Base-by-base conservation (phyloP, 116 monocot species). In the Phalaenopsis hybrid region DNA sequence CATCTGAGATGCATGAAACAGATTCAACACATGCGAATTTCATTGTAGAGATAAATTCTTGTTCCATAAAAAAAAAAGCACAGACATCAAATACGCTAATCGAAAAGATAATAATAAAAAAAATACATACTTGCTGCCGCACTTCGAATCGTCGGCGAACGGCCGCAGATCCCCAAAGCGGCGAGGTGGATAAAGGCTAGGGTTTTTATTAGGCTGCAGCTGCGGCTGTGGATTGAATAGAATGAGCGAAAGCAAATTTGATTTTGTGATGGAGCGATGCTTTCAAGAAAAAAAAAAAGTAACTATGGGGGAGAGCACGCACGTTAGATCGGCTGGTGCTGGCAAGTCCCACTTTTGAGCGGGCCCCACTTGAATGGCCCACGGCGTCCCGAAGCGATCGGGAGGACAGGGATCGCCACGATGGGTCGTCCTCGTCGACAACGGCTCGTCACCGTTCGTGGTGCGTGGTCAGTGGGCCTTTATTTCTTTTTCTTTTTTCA, bases 381-480 rank as follows among this genome's bases (percentile, higher is more conserved):
- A 11, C 46, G 0, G 6, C 44, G 46, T 46, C 75, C n/a, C 75
- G 72, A 72, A 37, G 72, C 72, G 31, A 15, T 72, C 37, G 11
- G 37, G 13, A 41, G 45, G 45, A 46, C 15, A n/a, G 20, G 75
- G 18, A 46, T 75, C 75, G 73, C 41, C 16, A 31, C 37, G 73
- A 3, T 31, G 73, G 43, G 73, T n/a, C 45, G 20, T 75, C 75
- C 75, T 46, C 75, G 46, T 75, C 45, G 21, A 8, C 75, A 45
- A 46, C 45, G 44, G 21, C 75, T 75, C 45, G 44, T n/a, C 75
- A 46, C 75, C 75, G 75, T 41, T 75, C 75, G 21, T 45, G 75
- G 75, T 75, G 75, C 75, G 75, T 46, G 75, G 46, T 75, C 75
- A 75, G 75, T 75, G 75, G 75, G 72, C 25, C 67, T 67, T 65